Base-by-base conservation (phyloP, 192 early-diverging fungal species). In the Gryganskiella cystojenkinii region DNA sequence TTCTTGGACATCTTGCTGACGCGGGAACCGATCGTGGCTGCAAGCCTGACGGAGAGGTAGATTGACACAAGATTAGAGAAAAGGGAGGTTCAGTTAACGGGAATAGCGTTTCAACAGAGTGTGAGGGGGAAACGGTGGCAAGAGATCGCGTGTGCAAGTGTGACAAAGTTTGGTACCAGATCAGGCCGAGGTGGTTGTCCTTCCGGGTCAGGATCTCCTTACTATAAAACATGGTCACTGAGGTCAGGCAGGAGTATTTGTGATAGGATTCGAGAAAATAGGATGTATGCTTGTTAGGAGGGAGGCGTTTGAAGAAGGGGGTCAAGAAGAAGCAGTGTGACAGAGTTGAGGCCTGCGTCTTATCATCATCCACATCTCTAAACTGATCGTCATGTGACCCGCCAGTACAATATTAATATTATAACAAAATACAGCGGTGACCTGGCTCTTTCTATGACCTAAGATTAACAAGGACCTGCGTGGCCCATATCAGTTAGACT, bases 201-300 rank as follows among this genome's bases (percentile, higher is more conserved):
- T 85, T 80, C 25, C 71, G 70, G n/a, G 83, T 64, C 17, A 89
- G 70, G 56, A 89, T 85, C 33, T 89, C 87, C 53, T 87, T 79
- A 25, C 86, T 86, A 53, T 89, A 89, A 52, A 89, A 89, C 87
- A 89, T 89, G 43, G 40, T 6, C 52, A 19, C 15, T 1, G n/a
- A 47, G 24, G 28, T 20, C 22, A 35, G 10, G 44, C 3, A 46
- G 11, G 4, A 14, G 20, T 28, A 3, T 6, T 28, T 6, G 31
- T 40, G 22, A 40, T 35, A 15, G 0, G 20, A 46, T 40, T 40
- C 13, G 37, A 40, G 5, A 13, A 40, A 40, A 40, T 40, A 40
- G 7, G 37, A 40, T 40, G 37, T 9, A 13, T 9, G 37, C 13
- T n/a, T n/a, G n/a, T n/a, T n/a, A n/a, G n/a, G 37, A 40, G 13